Percentiles rank a stretch among this genome's conserved stretches.
phyloP scores from a whole-genome alignment of 768 basidiomycete genomes.

The Tephrocybe sp. region DNA sequence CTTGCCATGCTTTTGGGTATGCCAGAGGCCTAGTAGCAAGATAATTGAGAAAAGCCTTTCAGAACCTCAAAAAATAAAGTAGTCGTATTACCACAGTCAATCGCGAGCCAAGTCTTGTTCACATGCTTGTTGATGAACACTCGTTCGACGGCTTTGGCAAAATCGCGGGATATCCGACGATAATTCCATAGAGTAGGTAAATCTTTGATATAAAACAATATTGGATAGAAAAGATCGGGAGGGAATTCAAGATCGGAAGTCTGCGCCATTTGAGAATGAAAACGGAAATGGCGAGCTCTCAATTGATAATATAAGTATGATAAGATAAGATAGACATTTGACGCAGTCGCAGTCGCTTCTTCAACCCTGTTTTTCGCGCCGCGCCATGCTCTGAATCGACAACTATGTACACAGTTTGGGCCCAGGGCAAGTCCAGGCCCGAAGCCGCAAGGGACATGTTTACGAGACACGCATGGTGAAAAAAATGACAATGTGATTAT shows the following conservation, averaged over 20 bases:
- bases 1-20: background rate
- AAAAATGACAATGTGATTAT: too few species aligned
- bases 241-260: background rate
- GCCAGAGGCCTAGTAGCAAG: background rate
- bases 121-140: constrained; percentile 1
- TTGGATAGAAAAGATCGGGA: constrained; percentile 1
- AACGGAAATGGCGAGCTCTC: background rate
- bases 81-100: background rate
- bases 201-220: constrained; percentile 2
- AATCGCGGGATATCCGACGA: constrained; percentile 1
- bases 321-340: background rate
- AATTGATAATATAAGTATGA: background rate
- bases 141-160: constrained; percentile 3
- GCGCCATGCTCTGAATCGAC: too few species aligned
- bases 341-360: too few species aligned
- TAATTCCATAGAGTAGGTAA: background rate
- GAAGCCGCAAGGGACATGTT: too few species aligned
- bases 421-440: too few species aligned
- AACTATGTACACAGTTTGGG: too few species aligned
- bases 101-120: background rate
- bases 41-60: too few species aligned
- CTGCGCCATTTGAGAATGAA: background rate
- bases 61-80: background rate
- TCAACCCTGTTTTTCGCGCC: too few species aligned
- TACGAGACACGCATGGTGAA: too few species aligned